Evolutionary conservation across 345 rosid species (phyloP).

Genomic region (Eucalyptus regnans): DNA sequence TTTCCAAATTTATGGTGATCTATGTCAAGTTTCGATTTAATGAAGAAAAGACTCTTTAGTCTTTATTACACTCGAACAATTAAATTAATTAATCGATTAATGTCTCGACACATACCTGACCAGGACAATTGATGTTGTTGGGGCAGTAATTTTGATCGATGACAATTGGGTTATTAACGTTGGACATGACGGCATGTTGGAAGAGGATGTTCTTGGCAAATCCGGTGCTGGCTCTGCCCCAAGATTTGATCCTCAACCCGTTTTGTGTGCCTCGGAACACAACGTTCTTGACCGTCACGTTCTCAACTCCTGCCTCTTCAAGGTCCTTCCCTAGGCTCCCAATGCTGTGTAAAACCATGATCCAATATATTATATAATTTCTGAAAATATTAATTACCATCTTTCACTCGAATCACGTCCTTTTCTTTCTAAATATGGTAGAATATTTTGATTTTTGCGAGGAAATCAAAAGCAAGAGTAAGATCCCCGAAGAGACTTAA

Average conservation of each 20-base stretch:
- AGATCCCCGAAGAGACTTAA: background rate
- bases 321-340: slow-evolving; percentile 44
- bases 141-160: slow-evolving; percentile 42
- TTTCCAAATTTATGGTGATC: background rate
- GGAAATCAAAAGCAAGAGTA: background rate
- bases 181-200: slow-evolving; percentile 32
- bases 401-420: background rate
- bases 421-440: background rate
- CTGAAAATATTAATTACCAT: background rate
- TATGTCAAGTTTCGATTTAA: background rate
- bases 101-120: background rate
- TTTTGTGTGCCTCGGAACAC: slow-evolving; percentile 28
- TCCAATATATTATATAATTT: background rate
- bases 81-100: background rate
- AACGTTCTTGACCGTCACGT: slow-evolving; percentile 34
- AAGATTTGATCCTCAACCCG: slow-evolving; percentile 63
- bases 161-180: slow-evolving; percentile 47
- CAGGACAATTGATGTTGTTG: slow-evolving; percentile 5
- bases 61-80: background rate
- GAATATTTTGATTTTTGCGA: background rate
- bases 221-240: slow-evolving; percentile 53
- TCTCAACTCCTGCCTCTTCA: slow-evolving; percentile 38
- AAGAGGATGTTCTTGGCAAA: slow-evolving; percentile 45
- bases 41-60: background rate
- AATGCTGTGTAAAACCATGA: slow-evolving; percentile 14